Evolutionary conservation across 768 basidiomycete species (phyloP).

Genomic region (Hygrophorus pudorinus): DNA sequence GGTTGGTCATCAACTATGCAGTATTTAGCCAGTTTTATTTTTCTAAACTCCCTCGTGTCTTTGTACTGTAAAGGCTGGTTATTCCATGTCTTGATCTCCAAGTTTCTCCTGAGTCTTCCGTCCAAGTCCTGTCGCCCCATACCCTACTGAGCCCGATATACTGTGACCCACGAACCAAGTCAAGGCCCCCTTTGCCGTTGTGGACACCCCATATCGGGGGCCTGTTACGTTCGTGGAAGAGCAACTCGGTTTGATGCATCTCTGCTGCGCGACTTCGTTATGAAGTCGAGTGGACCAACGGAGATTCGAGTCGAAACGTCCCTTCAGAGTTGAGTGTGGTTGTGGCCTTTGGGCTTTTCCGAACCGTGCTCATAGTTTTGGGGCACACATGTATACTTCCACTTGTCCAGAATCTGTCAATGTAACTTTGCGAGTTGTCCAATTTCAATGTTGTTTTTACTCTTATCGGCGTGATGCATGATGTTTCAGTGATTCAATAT

Average conservation of each 20-base stretch:
- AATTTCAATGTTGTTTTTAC: constrained; percentile 16
- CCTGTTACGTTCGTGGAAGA: constrained; percentile 8
- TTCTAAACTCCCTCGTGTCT: no score
- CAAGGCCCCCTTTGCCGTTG: not conserved
- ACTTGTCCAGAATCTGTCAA: not conserved
- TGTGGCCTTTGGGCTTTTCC: not conserved
- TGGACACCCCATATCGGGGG: not conserved
- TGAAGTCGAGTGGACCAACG: not conserved
- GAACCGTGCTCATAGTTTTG: constrained; percentile 1
- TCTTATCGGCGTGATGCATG: constrained; percentile 43
- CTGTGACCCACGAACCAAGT: constrained; percentile 4
- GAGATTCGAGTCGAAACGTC: constrained; percentile 1
- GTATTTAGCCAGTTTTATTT: no score
- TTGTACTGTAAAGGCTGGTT: no score
- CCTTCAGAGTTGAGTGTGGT: constrained; percentile 6
- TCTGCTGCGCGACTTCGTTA: constrained; percentile 3
- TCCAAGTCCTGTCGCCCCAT: no score
- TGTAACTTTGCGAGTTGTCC: no score
- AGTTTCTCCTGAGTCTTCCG: no score
- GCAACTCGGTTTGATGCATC: not conserved
- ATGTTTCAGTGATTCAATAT: no score
- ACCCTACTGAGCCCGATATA: not conserved
- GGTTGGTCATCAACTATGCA: not conserved
- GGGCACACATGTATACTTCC: constrained; percentile 1
- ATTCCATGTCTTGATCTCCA: not conserved